Evolutionary conservation across 2,329 filamentous ascomycete species (phyloP).

Genomic region (Beauveria caledonica): DNA sequence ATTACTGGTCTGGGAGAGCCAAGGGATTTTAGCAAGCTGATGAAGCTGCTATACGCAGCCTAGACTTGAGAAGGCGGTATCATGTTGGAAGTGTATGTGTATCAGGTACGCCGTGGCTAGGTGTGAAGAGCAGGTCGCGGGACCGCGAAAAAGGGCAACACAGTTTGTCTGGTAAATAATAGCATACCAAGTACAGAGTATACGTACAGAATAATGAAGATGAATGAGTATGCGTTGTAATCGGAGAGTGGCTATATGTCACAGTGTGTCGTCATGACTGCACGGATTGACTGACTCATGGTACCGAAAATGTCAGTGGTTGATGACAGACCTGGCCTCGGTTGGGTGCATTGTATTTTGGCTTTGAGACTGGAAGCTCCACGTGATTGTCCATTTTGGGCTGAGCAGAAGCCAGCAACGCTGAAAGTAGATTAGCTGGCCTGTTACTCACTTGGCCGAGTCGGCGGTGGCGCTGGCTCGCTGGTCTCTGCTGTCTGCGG

Average conservation of each 20-base stretch:
- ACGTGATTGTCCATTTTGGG: background rate
- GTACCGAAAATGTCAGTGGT: background rate
- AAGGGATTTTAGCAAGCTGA: slow-evolving; percentile 5
- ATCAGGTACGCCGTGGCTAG: background rate
- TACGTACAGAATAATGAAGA: background rate
- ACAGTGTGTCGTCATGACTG: background rate
- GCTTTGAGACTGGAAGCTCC: slow-evolving; percentile 1
- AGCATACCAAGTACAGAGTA: too few relatives aligned
- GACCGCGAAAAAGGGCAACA: too few relatives aligned
- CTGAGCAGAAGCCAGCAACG: background rate
- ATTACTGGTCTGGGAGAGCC: slow-evolving; percentile 7
- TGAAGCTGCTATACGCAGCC: background rate
- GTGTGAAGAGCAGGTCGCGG: too few relatives aligned
- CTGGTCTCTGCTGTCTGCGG: background rate
- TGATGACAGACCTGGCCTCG: background rate
- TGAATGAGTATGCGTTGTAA: background rate
- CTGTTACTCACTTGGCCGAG: slow-evolving; percentile 1
- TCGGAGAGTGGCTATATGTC: background rate
- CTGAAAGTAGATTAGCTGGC: background rate
- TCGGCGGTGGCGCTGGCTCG: background rate
- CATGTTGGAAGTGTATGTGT: background rate
- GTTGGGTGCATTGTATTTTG: background rate
- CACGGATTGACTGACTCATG: background rate
- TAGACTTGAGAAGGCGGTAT: background rate
- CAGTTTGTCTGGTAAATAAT: too few relatives aligned